Evolutionary conservation across 352 stramenopile species (phyloP), one percentile per base, ranked within the genome.

Genomic region (Phytophthora cryptogea): DNA sequence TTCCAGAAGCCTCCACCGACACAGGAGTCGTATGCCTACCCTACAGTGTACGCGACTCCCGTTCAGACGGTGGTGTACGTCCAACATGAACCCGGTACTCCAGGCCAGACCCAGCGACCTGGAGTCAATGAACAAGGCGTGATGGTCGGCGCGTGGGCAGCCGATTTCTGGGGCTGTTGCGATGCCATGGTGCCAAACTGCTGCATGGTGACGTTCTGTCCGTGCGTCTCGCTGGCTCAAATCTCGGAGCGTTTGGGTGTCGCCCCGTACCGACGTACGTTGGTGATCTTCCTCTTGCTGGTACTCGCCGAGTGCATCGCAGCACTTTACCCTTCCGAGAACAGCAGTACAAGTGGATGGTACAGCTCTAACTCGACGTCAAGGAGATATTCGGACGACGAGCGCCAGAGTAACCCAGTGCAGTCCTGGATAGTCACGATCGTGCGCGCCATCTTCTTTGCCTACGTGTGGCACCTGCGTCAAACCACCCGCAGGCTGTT

Each of bases 201-300:
- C 45, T 54, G 66, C 48, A 80, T 82, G 71, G 62, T 66, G 28
- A 76, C 58, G 36, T 81, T 57, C 52, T 88, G 74, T 41, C 72
- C 78, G 9, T 86, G 78, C 50, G 60, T 88, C 13, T 76, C 73
- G 26, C 41, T 84, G 23, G 71, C 78, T 4, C 74, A 86, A 47
- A 81, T 84, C 51, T 58, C 68, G 0, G 32, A 66, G 20, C 66
- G 76, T 0, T 50, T 88, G 33, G 71, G 71, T 2, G 56, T 86
- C 11, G 39, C 61, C 1, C 52, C 47, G 4, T 83, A 70, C 53
- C 49, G 49, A 32, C 47, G 30, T 2, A 62, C 74, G 14, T 43
- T 89, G 2, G 36, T 59, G 4, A 55, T 65, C 5, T 80, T 74
- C 31, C 3, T 62, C 2, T 2, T 81, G 11, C 42, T 84, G 10